These are phyloP conservation scores for Maudiozyma barnettii DNA, from an alignment of 805 yeast genomes.

Conservation along the genomic window DNA sequence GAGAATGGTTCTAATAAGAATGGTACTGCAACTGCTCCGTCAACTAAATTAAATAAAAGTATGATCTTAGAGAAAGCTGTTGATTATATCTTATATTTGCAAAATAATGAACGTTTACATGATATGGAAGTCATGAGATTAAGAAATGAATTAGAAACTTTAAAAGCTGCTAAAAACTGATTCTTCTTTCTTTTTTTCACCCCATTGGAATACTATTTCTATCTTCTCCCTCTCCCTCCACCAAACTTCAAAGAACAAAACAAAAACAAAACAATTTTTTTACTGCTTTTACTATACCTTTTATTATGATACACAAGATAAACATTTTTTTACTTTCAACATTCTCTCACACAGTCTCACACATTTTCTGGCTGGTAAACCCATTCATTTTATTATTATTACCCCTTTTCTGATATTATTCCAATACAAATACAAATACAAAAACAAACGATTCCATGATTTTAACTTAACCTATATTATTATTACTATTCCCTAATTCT, in stretches of 20 bases:
- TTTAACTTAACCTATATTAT: too few species aligned
- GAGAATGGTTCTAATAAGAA: background rate
- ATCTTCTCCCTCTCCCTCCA: too few species aligned
- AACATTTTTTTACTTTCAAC: background rate
- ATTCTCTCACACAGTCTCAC: too few species aligned
- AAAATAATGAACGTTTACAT: constrained; percentile 36
- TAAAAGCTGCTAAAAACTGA: constrained; percentile 7
- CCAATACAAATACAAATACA: background rate
- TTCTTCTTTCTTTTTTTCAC: background rate
- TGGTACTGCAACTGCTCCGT: background rate
- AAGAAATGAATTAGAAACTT: constrained; percentile 24
- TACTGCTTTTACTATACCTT: background rate
- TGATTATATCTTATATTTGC: constrained; percentile 45
- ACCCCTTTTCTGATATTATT: background rate
- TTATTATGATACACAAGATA: background rate
- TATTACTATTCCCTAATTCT: too few species aligned
- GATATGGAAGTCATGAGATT: constrained; percentile 28
- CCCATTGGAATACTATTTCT: background rate
- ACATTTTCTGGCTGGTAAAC: too few species aligned
- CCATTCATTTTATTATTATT: too few species aligned
- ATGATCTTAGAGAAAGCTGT: constrained; percentile 64
- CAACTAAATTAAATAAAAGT: constrained; percentile 48
- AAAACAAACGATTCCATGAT: too few species aligned
- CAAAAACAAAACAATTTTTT: background rate
- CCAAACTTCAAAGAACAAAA: background rate